These are phyloP conservation scores for Nigrospora osmanthi DNA, from an alignment of 2,329 filamentous ascomycete genomes.

Conservation along the genomic window DNA sequence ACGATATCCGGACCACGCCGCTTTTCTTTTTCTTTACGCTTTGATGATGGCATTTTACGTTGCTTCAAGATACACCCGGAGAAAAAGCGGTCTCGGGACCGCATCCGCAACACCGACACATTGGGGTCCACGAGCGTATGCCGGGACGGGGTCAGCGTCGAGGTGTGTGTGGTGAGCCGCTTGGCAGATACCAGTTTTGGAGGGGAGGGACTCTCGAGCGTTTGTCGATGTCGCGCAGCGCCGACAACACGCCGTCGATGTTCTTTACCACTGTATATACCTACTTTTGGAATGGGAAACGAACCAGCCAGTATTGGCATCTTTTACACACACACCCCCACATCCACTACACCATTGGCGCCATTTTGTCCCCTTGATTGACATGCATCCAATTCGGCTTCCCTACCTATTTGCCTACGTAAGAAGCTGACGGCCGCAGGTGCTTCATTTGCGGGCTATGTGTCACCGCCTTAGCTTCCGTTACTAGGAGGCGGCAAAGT, in stretches of 20 bases:
- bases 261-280: neutral
- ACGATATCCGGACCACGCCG: neutral
- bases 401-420: no score
- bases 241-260: neutral
- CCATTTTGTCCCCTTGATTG: no score
- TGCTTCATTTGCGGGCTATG: no score
- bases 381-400: no score
- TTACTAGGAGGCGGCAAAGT: no score
- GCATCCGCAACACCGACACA: no score
- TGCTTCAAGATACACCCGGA: neutral
- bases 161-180: neutral
- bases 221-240: neutral
- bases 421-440: no score
- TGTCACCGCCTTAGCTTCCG: no score
- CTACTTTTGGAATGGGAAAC: neutral
- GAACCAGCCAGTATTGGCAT: neutral
- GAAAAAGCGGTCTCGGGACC: neutral
- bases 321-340: neutral
- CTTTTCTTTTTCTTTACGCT: slow-evolving; percentile 1
- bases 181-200: neutral
- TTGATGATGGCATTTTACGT: neutral
- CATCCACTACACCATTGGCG: no score
- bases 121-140: neutral
- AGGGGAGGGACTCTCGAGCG: neutral
- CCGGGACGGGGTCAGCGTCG: neutral